These are phyloP conservation scores for Hygrophila difformis DNA, from an alignment of 257 asterid species.

Conservation along the genomic window DNA sequence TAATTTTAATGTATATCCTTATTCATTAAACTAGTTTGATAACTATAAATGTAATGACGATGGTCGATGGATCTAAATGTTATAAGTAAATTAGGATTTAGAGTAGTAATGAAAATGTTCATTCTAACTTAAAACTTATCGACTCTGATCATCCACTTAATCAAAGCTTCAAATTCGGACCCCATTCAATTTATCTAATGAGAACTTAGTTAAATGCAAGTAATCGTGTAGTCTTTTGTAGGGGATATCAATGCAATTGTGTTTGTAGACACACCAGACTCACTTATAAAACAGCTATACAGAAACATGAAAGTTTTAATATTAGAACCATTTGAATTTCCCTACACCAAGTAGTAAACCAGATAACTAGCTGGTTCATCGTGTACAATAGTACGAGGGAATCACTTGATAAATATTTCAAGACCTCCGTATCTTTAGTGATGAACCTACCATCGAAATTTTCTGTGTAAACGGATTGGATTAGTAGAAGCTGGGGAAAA, in stretches of 20 bases:
- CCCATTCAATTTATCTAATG: too few species aligned
- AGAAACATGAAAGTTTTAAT: background rate
- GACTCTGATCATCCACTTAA: too few species aligned
- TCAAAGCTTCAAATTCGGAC: too few species aligned
- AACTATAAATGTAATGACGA: too few species aligned
- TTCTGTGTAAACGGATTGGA: background rate
- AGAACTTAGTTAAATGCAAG: too few species aligned
- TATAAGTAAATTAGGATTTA: too few species aligned
- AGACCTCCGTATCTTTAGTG: background rate
- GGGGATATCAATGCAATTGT: background rate
- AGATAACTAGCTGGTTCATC: background rate
- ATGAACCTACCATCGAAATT: background rate
- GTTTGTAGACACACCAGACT: background rate
- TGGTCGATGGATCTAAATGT: too few species aligned
- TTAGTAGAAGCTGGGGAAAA: background rate
- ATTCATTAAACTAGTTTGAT: too few species aligned
- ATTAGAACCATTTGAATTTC: background rate
- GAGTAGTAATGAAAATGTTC: too few species aligned
- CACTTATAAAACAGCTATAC: slow-evolving; percentile 3
- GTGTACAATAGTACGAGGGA: background rate
- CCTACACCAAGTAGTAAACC: slow-evolving; percentile 1
- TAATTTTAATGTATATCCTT: too few species aligned
- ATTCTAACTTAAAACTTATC: too few species aligned
- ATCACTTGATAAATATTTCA: background rate
- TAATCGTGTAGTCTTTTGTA: too few species aligned